Evolutionary conservation across 768 basidiomycete genomes (phyloP).

Genomic region (Boletus sp.): DNA sequence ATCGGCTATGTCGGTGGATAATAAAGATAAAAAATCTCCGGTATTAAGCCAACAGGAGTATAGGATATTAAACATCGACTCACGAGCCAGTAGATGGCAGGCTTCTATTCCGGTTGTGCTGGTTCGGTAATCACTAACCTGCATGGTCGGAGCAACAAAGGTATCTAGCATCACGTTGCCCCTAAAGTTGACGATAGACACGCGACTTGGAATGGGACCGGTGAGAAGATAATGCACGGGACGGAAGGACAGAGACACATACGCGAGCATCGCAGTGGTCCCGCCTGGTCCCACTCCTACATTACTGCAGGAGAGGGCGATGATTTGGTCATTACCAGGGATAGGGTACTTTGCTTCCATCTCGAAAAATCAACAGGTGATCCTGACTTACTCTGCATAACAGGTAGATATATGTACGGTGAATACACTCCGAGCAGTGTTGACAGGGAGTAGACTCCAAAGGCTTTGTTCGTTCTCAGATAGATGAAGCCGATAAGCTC

Average conservation of each 20-base stretch:
- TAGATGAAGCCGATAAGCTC: slow-evolving; percentile 26
- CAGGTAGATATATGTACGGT: slow-evolving; percentile 24
- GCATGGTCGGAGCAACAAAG: slow-evolving; percentile 61
- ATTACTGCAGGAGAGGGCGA: slow-evolving; percentile 61
- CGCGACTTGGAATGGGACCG: slow-evolving; percentile 35
- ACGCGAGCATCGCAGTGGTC: slow-evolving; percentile 81
- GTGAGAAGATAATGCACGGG: slow-evolving; percentile 8
- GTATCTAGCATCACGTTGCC: slow-evolving; percentile 61
- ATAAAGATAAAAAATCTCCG: neutral
- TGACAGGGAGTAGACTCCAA: slow-evolving; percentile 17
- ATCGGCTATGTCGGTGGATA: slow-evolving; percentile 19
- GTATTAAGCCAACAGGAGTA: neutral
- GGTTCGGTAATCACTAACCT: slow-evolving; percentile 73
- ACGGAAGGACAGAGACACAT: slow-evolving; percentile 29
- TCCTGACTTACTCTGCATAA: slow-evolving; percentile 15
- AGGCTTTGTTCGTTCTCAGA: slow-evolving; percentile 17
- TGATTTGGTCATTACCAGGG: slow-evolving; percentile 43
- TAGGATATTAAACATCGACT: slow-evolving; percentile 10
- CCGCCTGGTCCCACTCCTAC: slow-evolving; percentile 83
- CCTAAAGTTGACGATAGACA: slow-evolving; percentile 52
- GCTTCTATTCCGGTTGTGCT: slow-evolving; percentile 54
- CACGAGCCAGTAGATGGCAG: slow-evolving; percentile 39
- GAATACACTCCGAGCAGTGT: slow-evolving; percentile 5
- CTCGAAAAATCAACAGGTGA: slow-evolving; percentile 13
- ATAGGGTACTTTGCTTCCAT: slow-evolving; percentile 34